phyloP scores from a whole-genome alignment of 441 rosid species.

The Gossypium gossypioides region DNA sequence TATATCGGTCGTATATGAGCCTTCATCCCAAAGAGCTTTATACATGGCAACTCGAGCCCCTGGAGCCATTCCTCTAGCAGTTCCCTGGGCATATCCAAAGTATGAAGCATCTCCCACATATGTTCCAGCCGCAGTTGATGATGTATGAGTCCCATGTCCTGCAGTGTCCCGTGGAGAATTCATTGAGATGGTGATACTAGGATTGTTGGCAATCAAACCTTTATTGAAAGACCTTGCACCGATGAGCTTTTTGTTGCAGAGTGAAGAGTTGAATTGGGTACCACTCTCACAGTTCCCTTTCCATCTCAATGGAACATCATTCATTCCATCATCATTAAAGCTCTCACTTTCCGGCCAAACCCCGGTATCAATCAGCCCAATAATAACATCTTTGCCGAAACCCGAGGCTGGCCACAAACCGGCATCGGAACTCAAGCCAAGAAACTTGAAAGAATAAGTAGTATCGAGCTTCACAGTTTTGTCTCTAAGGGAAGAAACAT shows the following conservation, averaged over 20 bases:
- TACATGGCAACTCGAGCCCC: slow-evolving; percentile 28
- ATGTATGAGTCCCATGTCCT: slow-evolving; percentile 39
- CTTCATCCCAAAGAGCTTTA: slow-evolving; percentile 30
- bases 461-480: slow-evolving; percentile 30
- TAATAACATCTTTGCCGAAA: background rate
- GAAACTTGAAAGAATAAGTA: background rate
- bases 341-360: slow-evolving; percentile 2
- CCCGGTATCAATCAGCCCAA: background rate
- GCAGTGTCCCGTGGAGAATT: slow-evolving; percentile 16
- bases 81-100: slow-evolving; percentile 20
- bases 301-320: background rate
- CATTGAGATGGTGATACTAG: background rate
- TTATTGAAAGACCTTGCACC: background rate
- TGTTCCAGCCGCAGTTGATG: slow-evolving; percentile 30
- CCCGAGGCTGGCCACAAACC: background rate
- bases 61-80: background rate
- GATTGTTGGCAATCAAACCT: background rate
- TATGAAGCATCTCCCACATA: slow-evolving; percentile 19
- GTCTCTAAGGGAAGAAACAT: slow-evolving; percentile 33
- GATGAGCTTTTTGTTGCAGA: slow-evolving; percentile 1
- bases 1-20: slow-evolving; percentile 18
- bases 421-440: background rate
- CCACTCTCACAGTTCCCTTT: background rate
- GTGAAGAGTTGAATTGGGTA: background rate
- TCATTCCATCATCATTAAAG: background rate